Evolutionary conservation across 148 eudicot genomes (phyloP).

Genomic region (Camellia sinensis): DNA sequence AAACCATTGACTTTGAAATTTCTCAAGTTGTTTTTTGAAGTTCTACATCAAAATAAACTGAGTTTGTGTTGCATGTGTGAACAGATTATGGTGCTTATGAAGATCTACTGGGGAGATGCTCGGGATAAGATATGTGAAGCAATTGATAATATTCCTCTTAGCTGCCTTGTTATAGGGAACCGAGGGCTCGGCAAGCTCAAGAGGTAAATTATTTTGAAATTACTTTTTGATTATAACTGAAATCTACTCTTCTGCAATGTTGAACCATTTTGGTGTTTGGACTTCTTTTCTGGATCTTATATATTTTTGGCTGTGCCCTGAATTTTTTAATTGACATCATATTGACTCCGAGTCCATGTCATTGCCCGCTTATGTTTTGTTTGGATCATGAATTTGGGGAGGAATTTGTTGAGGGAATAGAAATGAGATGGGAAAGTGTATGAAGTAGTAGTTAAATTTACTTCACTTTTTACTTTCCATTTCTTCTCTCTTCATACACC

Average conservation of each 20-base stretch:
- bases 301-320: not conserved
- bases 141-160: conserved; percentile 62
- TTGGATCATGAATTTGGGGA: no score
- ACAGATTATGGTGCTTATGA: conserved; percentile 61
- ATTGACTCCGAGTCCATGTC: not conserved
- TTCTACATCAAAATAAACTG: not conserved
- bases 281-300: not conserved
- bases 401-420: no score
- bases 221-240: not conserved
- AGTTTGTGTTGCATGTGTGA: not conserved
- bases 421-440: no score
- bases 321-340: not conserved
- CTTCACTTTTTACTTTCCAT: no score
- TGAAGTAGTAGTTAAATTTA: no score
- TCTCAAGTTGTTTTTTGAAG: not conserved
- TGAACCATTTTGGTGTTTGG: not conserved
- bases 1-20: not conserved
- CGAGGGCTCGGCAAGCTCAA: conserved; percentile 82
- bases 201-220: conserved; percentile 40
- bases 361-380: not conserved
- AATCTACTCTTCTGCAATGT: not conserved
- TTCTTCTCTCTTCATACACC: no score
- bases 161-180: conserved; percentile 72
- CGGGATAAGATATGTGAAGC: conserved; percentile 82
- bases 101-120: conserved; percentile 94